These are phyloP conservation scores for Rhodotorula sp. DNA, from an alignment of 1,284 basidiomycete species.

Conservation along the genomic window DNA sequence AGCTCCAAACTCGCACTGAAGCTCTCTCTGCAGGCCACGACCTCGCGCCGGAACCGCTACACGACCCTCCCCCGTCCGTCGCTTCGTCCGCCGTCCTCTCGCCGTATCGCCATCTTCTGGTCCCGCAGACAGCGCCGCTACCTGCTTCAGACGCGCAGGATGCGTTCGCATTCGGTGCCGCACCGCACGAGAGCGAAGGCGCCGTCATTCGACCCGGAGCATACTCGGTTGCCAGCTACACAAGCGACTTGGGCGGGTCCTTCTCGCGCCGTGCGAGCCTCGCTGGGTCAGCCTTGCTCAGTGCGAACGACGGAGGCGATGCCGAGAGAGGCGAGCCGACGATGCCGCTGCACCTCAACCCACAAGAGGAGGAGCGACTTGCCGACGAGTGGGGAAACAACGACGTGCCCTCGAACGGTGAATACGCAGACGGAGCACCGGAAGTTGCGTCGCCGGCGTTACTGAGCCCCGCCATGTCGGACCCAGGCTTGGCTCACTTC, in stretches of 20 bases:
- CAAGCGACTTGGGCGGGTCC: not conserved
- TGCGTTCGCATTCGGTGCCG: not conserved
- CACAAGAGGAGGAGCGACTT: conserved; percentile 24
- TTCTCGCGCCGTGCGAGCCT: conserved; percentile 1
- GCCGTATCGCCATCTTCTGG: conserved; percentile 30
- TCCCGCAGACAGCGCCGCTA: not conserved
- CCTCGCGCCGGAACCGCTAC: not conserved
- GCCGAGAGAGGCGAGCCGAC: not conserved
- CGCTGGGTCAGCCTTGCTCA: not conserved
- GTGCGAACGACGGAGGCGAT: not conserved
- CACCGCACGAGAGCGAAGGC: not conserved
- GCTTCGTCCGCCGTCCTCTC: conserved; percentile 21
- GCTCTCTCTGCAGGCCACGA: conserved; percentile 16
- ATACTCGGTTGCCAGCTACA: not conserved
- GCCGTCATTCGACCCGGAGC: not conserved
- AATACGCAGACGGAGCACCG: not conserved
- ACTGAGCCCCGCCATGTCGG: conserved; percentile 5
- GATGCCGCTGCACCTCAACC: not conserved
- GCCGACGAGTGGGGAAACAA: conserved; percentile 34
- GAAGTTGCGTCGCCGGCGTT: not conserved
- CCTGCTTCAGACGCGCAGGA: not conserved
- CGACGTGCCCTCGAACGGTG: conserved; percentile 1
- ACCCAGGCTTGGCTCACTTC: conserved; percentile 4
- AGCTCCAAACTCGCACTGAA: not conserved
- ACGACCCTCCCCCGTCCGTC: conserved; percentile 1